Base-by-base conservation (phyloP, 768 basidiomycete genomes). In the Xanthoconium stramineum region DNA sequence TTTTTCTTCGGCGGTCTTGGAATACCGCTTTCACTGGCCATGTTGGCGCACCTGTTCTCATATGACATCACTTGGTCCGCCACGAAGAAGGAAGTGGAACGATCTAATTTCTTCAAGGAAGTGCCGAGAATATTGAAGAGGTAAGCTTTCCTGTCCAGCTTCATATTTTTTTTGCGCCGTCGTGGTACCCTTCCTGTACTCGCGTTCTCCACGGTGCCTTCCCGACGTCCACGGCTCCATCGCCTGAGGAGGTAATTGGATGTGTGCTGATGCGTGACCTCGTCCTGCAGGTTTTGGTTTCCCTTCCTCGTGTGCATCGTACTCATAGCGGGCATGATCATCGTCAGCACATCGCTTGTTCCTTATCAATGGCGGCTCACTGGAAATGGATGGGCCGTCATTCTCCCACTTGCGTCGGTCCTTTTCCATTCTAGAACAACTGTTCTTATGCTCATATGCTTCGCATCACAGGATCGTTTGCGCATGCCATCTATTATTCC, bases 31-130 rank as follows among this genome's bases (percentile, higher is more conserved):
- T 74, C 77, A 1, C 69, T 77, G 33, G 81, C 84, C 5, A 74
- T 85, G 40, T 72, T 81, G 43, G 77, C 81, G 1, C 83, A 85
- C 66, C 30, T 84, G 19, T 79, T 83, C 65, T 81, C 81, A 36
- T 85, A 82, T 61, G 77, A 85, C 65, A 79, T 81, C 65, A 72
- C 70, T 13, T 85, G 83, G 84, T 74, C 76, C 6, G 77, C 83
- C 33, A 85, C 83, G 7, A 79, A 82, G 62, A 94, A 93, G 81
- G 89, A 91, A 71, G 90, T 94, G 39, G 87, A 94, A 71, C 79
- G 83, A 47, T 90, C 88, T 6, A 94, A 94, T 68, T 94, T 96
- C 77, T 94, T 89, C 82, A 82, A 88, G 53, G 93, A 96, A 70
- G 84, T 94, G 24, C 93, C 93, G 5, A 83, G 78, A 58, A 92